A percentile compares a stretch with the other conserved stretches of the same genome.
These are phyloP conservation scores for Capronia coronata DNA, from an alignment of 2,329 filamentous ascomycete genomes.

Conservation along the genomic window DNA sequence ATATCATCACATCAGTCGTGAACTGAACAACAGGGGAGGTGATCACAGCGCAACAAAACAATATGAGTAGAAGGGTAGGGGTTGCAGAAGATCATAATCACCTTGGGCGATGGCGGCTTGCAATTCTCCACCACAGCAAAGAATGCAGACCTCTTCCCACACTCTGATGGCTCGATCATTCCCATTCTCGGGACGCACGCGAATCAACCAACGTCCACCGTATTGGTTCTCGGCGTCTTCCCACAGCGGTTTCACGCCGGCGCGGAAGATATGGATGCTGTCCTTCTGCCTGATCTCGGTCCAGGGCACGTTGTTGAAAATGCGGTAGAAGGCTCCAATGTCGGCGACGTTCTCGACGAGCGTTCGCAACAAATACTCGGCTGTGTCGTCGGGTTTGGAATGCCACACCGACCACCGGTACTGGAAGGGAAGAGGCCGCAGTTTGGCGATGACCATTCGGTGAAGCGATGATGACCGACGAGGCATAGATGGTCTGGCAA, in stretches of 20 bases:
- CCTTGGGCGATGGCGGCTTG: slow-evolving; percentile 67
- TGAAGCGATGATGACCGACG: slow-evolving; percentile 34
- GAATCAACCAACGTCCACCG: slow-evolving; percentile 88
- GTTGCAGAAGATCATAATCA: slow-evolving; percentile 58
- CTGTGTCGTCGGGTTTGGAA: slow-evolving; percentile 33
- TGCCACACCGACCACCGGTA: slow-evolving; percentile 47
- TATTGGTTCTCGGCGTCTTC: slow-evolving; percentile 79
- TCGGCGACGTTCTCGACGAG: slow-evolving; percentile 39
- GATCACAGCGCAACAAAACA: too few relatives aligned
- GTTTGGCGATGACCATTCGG: slow-evolving; percentile 40
- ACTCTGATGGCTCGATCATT: slow-evolving; percentile 18
- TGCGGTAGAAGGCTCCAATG: slow-evolving; percentile 61
- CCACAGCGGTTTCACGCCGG: slow-evolving; percentile 70
- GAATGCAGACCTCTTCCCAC: slow-evolving; percentile 29
- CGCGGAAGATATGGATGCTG: slow-evolving; percentile 72
- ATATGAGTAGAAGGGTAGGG: too few relatives aligned
- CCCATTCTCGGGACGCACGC: slow-evolving; percentile 62
- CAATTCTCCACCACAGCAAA: slow-evolving; percentile 32
- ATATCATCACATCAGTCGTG: too few relatives aligned
- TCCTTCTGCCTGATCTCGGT: slow-evolving; percentile 70
- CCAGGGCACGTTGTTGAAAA: slow-evolving; percentile 74
- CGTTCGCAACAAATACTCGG: slow-evolving; percentile 33
- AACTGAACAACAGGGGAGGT: too few relatives aligned
- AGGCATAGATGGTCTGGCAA: slow-evolving; percentile 6
- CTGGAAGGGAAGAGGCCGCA: slow-evolving; percentile 43